Conservation (phyloP, 768 basidiomycete genomes). For the Daedalea quercina region DNA sequence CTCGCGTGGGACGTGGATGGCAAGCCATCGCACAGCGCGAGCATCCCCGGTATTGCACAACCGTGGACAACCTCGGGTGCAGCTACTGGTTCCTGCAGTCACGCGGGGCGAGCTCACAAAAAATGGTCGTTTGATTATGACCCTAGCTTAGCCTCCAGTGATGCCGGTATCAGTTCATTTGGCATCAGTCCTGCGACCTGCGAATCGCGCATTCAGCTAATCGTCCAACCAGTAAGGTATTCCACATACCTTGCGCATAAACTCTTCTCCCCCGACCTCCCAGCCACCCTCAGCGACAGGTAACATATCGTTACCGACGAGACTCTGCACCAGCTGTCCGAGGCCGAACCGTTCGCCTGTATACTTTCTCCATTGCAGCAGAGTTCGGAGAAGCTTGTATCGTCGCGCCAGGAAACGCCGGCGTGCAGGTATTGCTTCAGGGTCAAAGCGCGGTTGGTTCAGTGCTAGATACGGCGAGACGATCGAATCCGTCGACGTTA, state of each 20-base stretch:
- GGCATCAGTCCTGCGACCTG: constrained; percentile 12
- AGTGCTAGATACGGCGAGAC: constrained; percentile 43
- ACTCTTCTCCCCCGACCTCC: constrained; percentile 79
- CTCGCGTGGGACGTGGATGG: not conserved
- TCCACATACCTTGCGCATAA: constrained; percentile 48
- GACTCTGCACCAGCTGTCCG: constrained; percentile 44
- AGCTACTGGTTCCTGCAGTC: not conserved
- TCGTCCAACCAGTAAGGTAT: not conserved
- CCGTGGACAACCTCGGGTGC: not conserved
- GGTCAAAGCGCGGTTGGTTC: constrained; percentile 55
- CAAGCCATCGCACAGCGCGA: not conserved
- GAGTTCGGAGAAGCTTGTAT: constrained; percentile 66
- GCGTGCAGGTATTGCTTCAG: constrained; percentile 66
- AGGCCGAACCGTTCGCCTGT: constrained; percentile 52
- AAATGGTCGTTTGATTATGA: not conserved
- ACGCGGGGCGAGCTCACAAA: not conserved
- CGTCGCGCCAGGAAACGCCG: constrained; percentile 59
- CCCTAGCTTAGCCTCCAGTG: not conserved
- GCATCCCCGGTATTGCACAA: not conserved
- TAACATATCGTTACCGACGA: constrained; percentile 55
- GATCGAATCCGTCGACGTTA: constrained; percentile 42
- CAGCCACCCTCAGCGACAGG: constrained; percentile 70
- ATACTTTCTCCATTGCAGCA: constrained; percentile 73
- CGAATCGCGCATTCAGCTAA: not conserved
- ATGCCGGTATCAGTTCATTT: constrained; percentile 6